Conservation (phyloP, 495 filamentous ascomycete genomes). For the Xylaria palmicola region DNA sequence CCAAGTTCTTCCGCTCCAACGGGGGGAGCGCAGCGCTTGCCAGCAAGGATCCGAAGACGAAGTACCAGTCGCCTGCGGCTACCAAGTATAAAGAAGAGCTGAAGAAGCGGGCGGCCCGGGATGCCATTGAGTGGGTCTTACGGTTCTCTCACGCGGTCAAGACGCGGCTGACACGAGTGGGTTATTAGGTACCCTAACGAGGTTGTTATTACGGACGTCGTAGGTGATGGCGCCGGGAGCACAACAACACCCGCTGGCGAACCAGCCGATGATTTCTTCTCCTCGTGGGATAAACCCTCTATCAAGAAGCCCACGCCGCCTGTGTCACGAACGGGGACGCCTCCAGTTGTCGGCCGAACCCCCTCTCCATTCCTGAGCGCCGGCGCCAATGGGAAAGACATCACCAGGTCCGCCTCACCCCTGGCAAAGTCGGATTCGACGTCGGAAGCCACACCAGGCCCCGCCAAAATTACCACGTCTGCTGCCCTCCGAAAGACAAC, state of each 20-base stretch:
- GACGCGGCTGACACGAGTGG: conserved; percentile 18
- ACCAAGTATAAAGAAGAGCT: conserved; percentile 97
- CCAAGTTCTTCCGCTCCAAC: conserved; percentile 95
- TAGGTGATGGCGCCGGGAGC: conserved; percentile 57
- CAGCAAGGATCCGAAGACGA: conserved; percentile 93
- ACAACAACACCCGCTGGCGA: conserved; percentile 74
- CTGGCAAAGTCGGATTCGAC: conserved; percentile 59
- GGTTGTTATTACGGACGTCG: conserved; percentile 78
- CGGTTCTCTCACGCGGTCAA: background rate
- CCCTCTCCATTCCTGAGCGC: conserved; percentile 85
- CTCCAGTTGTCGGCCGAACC: conserved; percentile 79
- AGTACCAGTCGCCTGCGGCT: conserved; percentile 88
- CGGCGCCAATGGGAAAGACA: conserved; percentile 65
- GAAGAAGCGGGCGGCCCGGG: conserved; percentile 73
- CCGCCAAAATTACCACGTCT: conserved; percentile 71
- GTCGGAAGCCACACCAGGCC: conserved; percentile 44
- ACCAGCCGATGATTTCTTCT: conserved; percentile 91
- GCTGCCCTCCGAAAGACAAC: conserved; percentile 73
- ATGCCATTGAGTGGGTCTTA: conserved; percentile 69
- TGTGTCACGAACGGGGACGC: conserved; percentile 85
- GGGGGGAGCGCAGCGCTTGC: conserved; percentile 90
- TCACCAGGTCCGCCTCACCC: conserved; percentile 75
- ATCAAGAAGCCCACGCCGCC: conserved; percentile 97
- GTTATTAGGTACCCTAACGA: conserved; percentile 73
- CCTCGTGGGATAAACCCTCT: conserved; percentile 95